Percentiles rank a stretch among this genome's conserved stretches.
These are phyloP conservation scores for Themeda triandra DNA, from an alignment of 176 grass and related monocot genomes.

Conservation along the genomic window DNA sequence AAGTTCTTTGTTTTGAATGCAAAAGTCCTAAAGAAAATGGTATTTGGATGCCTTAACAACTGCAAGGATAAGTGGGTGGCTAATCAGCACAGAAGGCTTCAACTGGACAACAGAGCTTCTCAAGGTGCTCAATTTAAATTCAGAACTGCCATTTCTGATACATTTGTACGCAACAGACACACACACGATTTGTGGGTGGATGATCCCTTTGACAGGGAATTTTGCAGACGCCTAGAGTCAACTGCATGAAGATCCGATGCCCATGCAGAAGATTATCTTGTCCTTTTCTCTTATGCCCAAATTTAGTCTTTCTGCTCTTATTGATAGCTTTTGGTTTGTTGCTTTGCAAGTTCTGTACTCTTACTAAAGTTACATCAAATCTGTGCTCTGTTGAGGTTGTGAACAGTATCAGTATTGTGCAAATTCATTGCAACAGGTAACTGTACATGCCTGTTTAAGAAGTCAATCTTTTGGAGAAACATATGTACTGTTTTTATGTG, in stretches of 20 bases:
- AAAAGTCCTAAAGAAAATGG: neutral
- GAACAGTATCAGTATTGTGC: neutral
- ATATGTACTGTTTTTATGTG: neutral
- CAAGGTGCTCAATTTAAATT: slow-evolving; percentile 9
- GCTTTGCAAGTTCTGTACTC: neutral
- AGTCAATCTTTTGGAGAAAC: neutral
- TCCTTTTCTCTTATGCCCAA: neutral
- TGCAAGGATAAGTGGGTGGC: neutral
- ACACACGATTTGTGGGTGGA: neutral
- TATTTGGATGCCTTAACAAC: neutral
- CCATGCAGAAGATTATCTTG: neutral
- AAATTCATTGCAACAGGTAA: neutral
- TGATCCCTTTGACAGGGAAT: neutral
- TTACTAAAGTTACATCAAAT: neutral
- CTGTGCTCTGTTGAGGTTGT: neutral
- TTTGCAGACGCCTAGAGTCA: neutral
- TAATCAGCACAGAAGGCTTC: neutral
- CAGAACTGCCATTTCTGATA: neutral
- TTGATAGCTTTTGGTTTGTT: neutral
- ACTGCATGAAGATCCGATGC: neutral
- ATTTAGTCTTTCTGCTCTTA: neutral
- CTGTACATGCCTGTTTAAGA: neutral
- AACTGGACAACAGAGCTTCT: neutral
- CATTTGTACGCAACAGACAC: no score
- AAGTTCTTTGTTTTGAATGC: slow-evolving; percentile 27